These are phyloP conservation scores for Fusarium duplospermum DNA, from an alignment of 2,329 filamentous ascomycete genomes.

Conservation along the genomic window DNA sequence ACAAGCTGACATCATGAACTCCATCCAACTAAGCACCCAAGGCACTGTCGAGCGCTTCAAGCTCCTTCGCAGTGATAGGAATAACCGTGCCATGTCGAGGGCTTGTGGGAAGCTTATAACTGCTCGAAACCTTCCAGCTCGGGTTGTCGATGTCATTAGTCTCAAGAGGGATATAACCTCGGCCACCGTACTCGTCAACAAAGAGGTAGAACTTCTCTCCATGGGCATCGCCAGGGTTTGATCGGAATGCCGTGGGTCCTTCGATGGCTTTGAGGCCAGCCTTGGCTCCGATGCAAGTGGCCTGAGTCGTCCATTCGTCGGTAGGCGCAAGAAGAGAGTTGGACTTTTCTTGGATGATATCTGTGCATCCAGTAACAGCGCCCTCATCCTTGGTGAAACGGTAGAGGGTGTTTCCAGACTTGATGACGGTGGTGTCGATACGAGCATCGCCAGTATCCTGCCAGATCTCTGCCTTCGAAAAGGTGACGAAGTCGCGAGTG, in stretches of 20 bases:
- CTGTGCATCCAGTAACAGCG: constrained; percentile 61
- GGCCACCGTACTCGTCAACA: constrained; percentile 63
- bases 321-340: constrained; percentile 54
- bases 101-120: constrained; percentile 59
- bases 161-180: constrained; percentile 66
- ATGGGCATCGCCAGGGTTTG: constrained; percentile 60
- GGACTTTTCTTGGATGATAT: constrained; percentile 66
- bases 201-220: constrained; percentile 67
- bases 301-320: constrained; percentile 56
- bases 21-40: background rate
- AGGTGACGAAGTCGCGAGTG: constrained; percentile 62
- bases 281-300: constrained; percentile 61
- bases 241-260: constrained; percentile 63
- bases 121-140: constrained; percentile 58
- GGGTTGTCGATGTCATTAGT: constrained; percentile 62
- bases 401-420: constrained; percentile 56
- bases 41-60: constrained; percentile 12
- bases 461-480: constrained; percentile 60
- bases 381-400: constrained; percentile 69
- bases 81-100: constrained; percentile 67
- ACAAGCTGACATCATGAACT: no score
- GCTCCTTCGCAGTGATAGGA: constrained; percentile 56
- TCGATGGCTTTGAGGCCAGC: constrained; percentile 62
- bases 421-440: constrained; percentile 64
- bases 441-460: constrained; percentile 63